Conservation (phyloP, 164 flowering plant species). For the Vitis rupestris region DNA sequence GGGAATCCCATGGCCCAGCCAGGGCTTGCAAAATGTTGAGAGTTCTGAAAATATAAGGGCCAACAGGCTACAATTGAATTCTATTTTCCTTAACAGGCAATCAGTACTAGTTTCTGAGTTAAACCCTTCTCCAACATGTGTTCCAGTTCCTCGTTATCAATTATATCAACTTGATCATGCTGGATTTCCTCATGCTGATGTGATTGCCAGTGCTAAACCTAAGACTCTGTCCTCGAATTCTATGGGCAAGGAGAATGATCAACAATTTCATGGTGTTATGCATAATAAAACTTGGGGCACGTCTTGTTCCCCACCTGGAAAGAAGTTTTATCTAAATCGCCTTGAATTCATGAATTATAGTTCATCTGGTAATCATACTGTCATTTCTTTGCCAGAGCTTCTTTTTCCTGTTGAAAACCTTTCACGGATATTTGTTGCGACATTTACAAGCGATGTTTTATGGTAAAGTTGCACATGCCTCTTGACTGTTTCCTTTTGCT, state of each 20-base stretch:
- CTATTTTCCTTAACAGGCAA: neutral
- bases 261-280: conserved; percentile 1
- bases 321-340: conserved; percentile 62
- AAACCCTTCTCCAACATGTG: conserved; percentile 1
- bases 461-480: conserved; percentile 41
- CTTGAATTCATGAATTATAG: conserved; percentile 34
- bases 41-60: neutral
- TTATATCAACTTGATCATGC: neutral
- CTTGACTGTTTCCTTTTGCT: neutral
- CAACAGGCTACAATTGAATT: neutral
- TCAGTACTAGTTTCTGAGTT: conserved; percentile 6
- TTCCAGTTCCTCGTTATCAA: conserved; percentile 1
- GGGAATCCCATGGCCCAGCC: neutral
- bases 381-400: conserved; percentile 73
- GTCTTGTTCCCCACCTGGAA: conserved; percentile 50
- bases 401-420: conserved; percentile 72
- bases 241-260: conserved; percentile 9
- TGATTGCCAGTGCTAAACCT: conserved; percentile 5
- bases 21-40: neutral
- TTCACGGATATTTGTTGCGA: conserved; percentile 63
- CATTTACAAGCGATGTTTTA: conserved; percentile 73
- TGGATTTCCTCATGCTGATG: conserved; percentile 14
- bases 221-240: conserved; percentile 2
- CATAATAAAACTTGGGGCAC: conserved; percentile 5
- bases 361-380: conserved; percentile 22